A percentile compares a stretch with the other conserved stretches of the same genome.
These are phyloP conservation scores for Gynandropsis gynandra DNA, from an alignment of 345 rosid genomes.

Conservation along the genomic window DNA sequence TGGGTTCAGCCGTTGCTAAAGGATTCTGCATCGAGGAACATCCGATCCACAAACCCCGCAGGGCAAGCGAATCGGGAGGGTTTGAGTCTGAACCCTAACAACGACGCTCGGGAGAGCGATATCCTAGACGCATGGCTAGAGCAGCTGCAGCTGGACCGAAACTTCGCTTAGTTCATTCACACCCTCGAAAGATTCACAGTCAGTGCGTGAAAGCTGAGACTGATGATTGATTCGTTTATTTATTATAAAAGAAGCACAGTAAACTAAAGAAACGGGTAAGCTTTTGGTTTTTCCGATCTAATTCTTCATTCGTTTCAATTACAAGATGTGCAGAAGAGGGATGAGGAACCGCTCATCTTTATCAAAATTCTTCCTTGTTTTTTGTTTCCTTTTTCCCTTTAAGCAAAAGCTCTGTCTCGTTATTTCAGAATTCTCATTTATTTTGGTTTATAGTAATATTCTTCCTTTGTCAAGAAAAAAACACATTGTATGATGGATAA, in stretches of 20 bases:
- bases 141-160: slow-evolving; percentile 71
- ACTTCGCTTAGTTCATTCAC: slow-evolving; percentile 28
- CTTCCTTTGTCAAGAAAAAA: too few relatives aligned
- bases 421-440: too few relatives aligned
- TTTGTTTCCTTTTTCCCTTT: slow-evolving; percentile 5
- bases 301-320: slow-evolving; percentile 15
- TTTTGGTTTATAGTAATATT: too few relatives aligned
- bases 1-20: slow-evolving; percentile 79
- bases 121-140: slow-evolving; percentile 65
- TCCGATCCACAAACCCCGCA: slow-evolving; percentile 27
- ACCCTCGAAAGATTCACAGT: slow-evolving; percentile 26
- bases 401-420: too few relatives aligned
- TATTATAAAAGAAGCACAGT: slow-evolving; percentile 22
- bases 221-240: slow-evolving; percentile 28
- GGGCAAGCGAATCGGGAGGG: slow-evolving; percentile 30
- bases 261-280: slow-evolving; percentile 21
- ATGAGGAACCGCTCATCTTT: slow-evolving; percentile 27
- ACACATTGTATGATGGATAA: too few relatives aligned
- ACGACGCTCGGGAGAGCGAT: slow-evolving; percentile 37
- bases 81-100: slow-evolving; percentile 28
- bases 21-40: slow-evolving; percentile 54
- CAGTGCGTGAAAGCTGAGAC: slow-evolving; percentile 30
- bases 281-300: too few relatives aligned
- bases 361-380: slow-evolving; percentile 25
- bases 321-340: slow-evolving; percentile 21